These are phyloP conservation scores for Macrophomina phaseolina DNA, from an alignment of 2,329 filamentous ascomycete species.

Conservation along the genomic window DNA sequence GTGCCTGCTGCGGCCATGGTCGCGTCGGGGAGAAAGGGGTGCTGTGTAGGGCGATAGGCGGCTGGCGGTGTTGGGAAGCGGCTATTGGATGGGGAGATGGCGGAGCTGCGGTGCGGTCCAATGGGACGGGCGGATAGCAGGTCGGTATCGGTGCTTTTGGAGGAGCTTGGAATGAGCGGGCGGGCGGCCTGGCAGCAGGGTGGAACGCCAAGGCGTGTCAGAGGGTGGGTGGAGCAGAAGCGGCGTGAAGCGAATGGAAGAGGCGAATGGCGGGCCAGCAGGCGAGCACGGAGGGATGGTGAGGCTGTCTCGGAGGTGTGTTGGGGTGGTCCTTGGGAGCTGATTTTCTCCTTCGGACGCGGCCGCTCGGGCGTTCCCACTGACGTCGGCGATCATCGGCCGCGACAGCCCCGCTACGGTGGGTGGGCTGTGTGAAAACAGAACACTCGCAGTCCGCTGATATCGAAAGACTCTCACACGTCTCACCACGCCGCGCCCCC, in stretches of 20 bases:
- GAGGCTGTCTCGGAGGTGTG: slow-evolving; percentile 5
- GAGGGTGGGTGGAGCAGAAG: slow-evolving; percentile 13
- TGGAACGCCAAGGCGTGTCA: slow-evolving; percentile 6
- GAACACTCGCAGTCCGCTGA: slow-evolving; percentile 24
- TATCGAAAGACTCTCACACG: slow-evolving; percentile 25
- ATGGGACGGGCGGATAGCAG: background rate
- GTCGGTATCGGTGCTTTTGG: background rate
- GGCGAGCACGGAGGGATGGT: slow-evolving; percentile 8
- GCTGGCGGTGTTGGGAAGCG: background rate
- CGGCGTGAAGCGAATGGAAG: slow-evolving; percentile 14
- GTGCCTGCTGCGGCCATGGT: slow-evolving; percentile 25
- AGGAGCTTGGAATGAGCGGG: background rate
- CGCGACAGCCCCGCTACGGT: slow-evolving; percentile 1
- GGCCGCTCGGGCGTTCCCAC: slow-evolving; percentile 10
- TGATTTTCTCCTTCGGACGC: background rate
- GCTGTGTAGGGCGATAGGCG: no score
- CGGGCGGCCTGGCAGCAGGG: background rate
- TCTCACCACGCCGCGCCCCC: slow-evolving; percentile 18
- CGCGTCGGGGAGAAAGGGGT: no score
- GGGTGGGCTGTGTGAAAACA: slow-evolving; percentile 13
- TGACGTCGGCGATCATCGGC: slow-evolving; percentile 26
- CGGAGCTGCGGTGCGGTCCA: background rate
- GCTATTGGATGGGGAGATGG: background rate
- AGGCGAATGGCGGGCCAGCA: slow-evolving; percentile 1
- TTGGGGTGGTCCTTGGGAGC: background rate